Evolutionary conservation across 1,284 basidiomycete genomes (phyloP), one percentile per base, ranked within the genome.

Genomic region (Phenoliferia sp.): DNA sequence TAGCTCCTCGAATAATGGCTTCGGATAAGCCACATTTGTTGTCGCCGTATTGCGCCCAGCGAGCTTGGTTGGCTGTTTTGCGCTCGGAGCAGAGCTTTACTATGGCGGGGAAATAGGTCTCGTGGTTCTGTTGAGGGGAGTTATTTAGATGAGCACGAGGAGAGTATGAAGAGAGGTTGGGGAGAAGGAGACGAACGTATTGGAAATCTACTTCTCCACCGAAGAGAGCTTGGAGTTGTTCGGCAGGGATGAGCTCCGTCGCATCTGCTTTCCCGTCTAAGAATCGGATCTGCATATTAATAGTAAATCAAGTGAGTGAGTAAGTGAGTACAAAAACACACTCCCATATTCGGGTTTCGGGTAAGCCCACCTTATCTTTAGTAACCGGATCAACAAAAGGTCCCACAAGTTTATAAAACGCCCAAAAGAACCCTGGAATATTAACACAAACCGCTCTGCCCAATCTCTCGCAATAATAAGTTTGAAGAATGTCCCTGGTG

Each of bases 341-440:
- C 22, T 12, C 39, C 39, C 12, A 44, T 22, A 44, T 12, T 44
- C 39, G 17, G n/a, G n/a, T 28, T 16, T 22, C 34, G 48, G 55
- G 64, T 58, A 64, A 65, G 32, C 70, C 62, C 73, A 79, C 65
- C 75, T 76, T 76, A 69, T 77, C 74, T 75, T 79, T 79, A 29
- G 79, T 80, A 5, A 79, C 74, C 2, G 79, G 79, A 69, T 80
- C 79, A 63, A 80, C 78, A 66, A 80, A 80, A 3, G 78, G 77
- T 26, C 76, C 73, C 61, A 80, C 76, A 61, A 72, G 29, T 28
- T 66, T 7, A 15, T 72, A 73, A 34, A 72, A 71, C 10, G 28
- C 19, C 31, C 31, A 61, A 33, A 61, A 61, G 32, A 52, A 57
- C 3, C 55, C 56, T 7, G 62, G 62, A 10, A 63, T 33, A 29